These are phyloP conservation scores for Thalassia testudinum DNA, from an alignment of 116 monocot species.

Conservation along the genomic window DNA sequence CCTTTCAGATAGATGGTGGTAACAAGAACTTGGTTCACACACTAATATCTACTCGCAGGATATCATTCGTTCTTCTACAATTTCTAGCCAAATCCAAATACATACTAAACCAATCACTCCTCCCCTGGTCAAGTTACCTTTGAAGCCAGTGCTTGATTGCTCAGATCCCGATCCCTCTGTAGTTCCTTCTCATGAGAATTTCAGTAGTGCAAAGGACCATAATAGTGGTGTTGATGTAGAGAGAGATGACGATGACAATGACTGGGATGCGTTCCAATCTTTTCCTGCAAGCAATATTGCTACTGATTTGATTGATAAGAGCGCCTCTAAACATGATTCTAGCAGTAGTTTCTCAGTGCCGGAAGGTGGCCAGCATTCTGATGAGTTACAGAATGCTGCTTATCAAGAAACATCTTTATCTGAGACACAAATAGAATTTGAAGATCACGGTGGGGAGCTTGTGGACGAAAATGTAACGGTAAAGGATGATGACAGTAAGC, in stretches of 20 bases:
- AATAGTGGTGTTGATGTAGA: neutral
- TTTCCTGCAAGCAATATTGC: conserved; percentile 31
- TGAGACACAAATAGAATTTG: neutral
- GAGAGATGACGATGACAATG: conserved; percentile 31
- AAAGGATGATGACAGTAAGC: neutral
- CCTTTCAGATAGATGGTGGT: no score
- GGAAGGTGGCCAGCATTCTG: neutral
- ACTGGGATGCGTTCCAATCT: conserved; percentile 85
- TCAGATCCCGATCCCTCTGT: no score
- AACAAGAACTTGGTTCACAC: no score
- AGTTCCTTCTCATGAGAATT: conserved; percentile 1
- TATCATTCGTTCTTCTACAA: conserved; percentile 44
- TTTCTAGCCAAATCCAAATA: conserved; percentile 14
- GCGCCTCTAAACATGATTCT: no score
- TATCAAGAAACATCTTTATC: neutral
- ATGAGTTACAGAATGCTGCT: neutral
- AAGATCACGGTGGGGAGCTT: neutral
- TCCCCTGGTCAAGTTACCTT: neutral
- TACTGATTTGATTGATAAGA: no score
- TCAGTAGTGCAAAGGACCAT: conserved; percentile 8
- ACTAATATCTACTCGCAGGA: no score
- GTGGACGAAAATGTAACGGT: neutral
- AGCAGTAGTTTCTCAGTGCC: no score
- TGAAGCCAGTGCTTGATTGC: neutral
- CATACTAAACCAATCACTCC: conserved; percentile 4